phyloP scores from a whole-genome alignment of 2,329 filamentous ascomycete species.

The Aspergillus sp. region DNA sequence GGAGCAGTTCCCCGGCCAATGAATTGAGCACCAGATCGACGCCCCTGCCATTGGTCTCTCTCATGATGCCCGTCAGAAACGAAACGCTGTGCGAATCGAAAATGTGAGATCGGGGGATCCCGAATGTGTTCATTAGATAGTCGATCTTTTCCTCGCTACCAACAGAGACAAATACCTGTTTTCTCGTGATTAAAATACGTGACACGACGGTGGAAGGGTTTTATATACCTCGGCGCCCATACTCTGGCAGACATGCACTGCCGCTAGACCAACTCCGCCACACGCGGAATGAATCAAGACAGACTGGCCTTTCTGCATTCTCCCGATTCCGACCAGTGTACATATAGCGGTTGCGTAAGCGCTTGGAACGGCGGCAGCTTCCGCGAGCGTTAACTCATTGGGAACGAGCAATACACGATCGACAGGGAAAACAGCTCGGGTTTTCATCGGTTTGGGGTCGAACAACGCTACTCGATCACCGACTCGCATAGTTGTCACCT shows the following conservation, averaged over 20 bases:
- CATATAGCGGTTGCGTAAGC: conserved; percentile 17
- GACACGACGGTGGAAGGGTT: neutral
- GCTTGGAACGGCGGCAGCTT: neutral
- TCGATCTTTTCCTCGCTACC: conserved; percentile 9
- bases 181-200: neutral
- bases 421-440: neutral
- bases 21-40: conserved; percentile 34
- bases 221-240: conserved; percentile 29
- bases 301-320: conserved; percentile 24
- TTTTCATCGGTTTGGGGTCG: neutral
- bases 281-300: conserved; percentile 35
- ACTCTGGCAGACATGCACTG: conserved; percentile 27
- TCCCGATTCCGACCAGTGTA: conserved; percentile 15
- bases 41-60: conserved; percentile 27
- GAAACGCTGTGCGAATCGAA: conserved; percentile 26
- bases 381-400: neutral
- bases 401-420: neutral
- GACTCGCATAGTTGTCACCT: neutral
- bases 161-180: conserved; percentile 16
- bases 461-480: neutral
- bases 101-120: conserved; percentile 29
- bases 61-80: conserved; percentile 25
- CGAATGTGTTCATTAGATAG: conserved; percentile 3
- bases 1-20: conserved; percentile 10
- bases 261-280: conserved; percentile 31